A percentile compares a stretch with the other conserved stretches of the same genome.
These are phyloP conservation scores for Populus davidiana DNA, from an alignment of 345 rosid species.

Conservation along the genomic window DNA sequence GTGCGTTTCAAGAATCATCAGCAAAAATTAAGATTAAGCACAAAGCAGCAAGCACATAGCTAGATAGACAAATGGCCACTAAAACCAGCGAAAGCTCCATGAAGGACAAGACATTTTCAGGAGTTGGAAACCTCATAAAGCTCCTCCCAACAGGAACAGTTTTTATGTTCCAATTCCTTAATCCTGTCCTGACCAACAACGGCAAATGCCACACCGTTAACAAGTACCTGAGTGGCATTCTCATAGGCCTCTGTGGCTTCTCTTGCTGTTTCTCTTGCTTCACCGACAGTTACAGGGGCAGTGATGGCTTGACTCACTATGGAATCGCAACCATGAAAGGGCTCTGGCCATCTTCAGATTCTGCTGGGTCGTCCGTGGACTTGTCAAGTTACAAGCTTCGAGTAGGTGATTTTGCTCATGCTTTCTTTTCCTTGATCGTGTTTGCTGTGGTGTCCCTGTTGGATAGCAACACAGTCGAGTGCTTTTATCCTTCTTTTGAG, in stretches of 20 bases:
- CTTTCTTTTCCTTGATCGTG: conserved; percentile 46
- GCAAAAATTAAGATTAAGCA: not conserved
- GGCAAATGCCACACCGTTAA: conserved; percentile 54
- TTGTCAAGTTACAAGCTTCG: conserved; percentile 51
- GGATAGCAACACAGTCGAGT: conserved; percentile 55
- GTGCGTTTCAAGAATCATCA: conserved; percentile 1
- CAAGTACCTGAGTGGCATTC: conserved; percentile 51
- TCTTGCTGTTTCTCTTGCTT: conserved; percentile 66
- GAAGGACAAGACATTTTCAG: conserved; percentile 44
- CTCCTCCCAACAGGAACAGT: conserved; percentile 91
- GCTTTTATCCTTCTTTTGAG: conserved; percentile 63
- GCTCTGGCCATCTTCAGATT: conserved; percentile 45
- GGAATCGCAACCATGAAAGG: conserved; percentile 63
- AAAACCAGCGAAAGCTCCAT: conserved; percentile 11
- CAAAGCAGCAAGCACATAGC: not conserved
- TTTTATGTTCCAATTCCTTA: conserved; percentile 74
- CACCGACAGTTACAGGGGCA: conserved; percentile 65
- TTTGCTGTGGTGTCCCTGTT: conserved; percentile 53
- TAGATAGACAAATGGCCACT: not conserved
- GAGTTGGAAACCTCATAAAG: conserved; percentile 67
- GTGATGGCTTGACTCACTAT: conserved; percentile 45
- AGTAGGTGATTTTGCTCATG: conserved; percentile 62
- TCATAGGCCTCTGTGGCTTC: conserved; percentile 58
- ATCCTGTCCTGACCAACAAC: conserved; percentile 67
- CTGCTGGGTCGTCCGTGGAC: conserved; percentile 34